phyloP scores from a whole-genome alignment of 2,329 filamentous ascomycete genomes.

The Ascochyta fabae region DNA sequence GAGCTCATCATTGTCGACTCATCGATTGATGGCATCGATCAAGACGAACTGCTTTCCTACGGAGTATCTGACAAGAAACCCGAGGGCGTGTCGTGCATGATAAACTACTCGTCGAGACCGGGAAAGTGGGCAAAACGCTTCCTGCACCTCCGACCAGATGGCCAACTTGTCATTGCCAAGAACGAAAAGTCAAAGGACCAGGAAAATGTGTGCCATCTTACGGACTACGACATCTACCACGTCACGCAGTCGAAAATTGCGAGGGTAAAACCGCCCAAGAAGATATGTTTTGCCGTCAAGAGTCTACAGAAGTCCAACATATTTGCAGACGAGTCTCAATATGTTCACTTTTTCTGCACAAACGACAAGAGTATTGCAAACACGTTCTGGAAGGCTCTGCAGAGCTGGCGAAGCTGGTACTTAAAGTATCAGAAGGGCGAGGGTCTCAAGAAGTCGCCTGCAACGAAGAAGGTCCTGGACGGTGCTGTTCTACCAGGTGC shows the following conservation, averaged over 20 bases:
- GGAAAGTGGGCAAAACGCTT: constrained; percentile 90
- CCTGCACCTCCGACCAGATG: constrained; percentile 74
- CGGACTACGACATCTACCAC: constrained; percentile 90
- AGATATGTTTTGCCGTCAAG: constrained; percentile 85
- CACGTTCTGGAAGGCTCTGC: constrained; percentile 74
- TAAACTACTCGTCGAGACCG: constrained; percentile 81
- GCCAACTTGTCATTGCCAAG: constrained; percentile 75
- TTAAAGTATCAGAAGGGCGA: constrained; percentile 74
- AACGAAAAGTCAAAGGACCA: constrained; percentile 72
- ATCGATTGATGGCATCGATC: constrained; percentile 59
- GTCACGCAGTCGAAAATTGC: constrained; percentile 72
- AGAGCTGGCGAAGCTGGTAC: constrained; percentile 92
- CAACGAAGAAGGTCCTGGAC: constrained; percentile 31
- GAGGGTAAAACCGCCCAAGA: constrained; percentile 83
- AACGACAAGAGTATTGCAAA: constrained; percentile 72
- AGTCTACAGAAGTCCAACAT: constrained; percentile 87
- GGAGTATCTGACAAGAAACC: constrained; percentile 70
- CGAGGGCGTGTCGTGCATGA: constrained; percentile 68
- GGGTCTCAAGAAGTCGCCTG: constrained; percentile 51
- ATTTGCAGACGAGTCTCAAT: constrained; percentile 83
- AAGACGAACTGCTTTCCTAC: constrained; percentile 68
- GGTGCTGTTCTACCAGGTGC: constrained; percentile 20
- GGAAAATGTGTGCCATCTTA: constrained; percentile 78
- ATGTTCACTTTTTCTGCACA: constrained; percentile 89
- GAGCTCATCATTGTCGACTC: constrained; percentile 70